Percentiles rank a stretch among this genome's conserved stretches.
These are phyloP conservation scores for Quercus engelmannii DNA, from an alignment of 306 rosid species.

Conservation along the genomic window DNA sequence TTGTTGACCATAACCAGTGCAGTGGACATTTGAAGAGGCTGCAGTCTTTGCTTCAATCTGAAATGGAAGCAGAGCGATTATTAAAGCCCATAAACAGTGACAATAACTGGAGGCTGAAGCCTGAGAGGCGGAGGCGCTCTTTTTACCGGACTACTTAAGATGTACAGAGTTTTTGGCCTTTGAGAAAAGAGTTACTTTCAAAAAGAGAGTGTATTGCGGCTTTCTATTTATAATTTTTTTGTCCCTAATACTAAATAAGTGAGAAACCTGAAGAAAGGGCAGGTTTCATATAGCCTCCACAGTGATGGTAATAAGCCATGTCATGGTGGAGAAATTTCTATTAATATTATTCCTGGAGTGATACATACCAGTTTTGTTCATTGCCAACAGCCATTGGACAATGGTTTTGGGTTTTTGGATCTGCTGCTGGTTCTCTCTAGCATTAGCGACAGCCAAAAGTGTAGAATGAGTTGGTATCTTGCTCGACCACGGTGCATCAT, in stretches of 20 bases:
- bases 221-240: constrained; percentile 18
- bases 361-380: constrained; percentile 13
- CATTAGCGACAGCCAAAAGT: background rate
- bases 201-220: constrained; percentile 43
- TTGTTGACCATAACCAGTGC: constrained; percentile 70
- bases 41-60: constrained; percentile 72
- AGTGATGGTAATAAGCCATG: constrained; percentile 28
- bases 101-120: constrained; percentile 57
- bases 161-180: constrained; percentile 48
- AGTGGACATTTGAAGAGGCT: constrained; percentile 71
- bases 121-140: constrained; percentile 61
- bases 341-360: constrained; percentile 9
- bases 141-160: constrained; percentile 45
- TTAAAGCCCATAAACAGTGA: constrained; percentile 59
- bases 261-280: constrained; percentile 12
- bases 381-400: background rate
- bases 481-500: constrained; percentile 2
- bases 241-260: constrained; percentile 36
- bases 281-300: constrained; percentile 22
- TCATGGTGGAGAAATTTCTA: background rate
- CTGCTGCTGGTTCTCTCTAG: constrained; percentile 1
- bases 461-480: constrained; percentile 15
- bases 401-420: background rate
- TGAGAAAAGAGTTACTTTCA: constrained; percentile 16
- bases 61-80: constrained; percentile 57